Percentiles rank a stretch among this genome's conserved stretches.
phyloP scores from a whole-genome alignment of 2,329 filamentous ascomycete species.

The Fonsecaea nubica region DNA sequence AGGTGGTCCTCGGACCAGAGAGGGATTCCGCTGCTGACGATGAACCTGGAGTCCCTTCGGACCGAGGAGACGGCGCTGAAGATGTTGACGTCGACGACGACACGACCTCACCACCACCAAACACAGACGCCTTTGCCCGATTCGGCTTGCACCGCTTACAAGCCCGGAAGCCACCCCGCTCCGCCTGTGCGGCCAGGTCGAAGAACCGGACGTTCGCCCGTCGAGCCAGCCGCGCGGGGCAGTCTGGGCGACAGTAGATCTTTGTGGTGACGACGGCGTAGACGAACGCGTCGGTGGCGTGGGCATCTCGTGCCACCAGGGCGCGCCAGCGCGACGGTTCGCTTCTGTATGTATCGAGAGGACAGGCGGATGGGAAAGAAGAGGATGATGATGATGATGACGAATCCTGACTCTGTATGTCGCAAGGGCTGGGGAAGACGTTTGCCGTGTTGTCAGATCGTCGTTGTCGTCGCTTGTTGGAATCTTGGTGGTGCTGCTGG shows the following conservation, averaged over 20 bases:
- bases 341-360: conserved; percentile 10
- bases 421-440: too few relatives aligned
- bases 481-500: background rate
- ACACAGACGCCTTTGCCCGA: conserved; percentile 20
- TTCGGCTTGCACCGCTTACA: conserved; percentile 64
- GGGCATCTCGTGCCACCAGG: conserved; percentile 53
- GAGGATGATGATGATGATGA: too few relatives aligned
- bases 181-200: conserved; percentile 55
- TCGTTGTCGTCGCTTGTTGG: background rate
- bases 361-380: background rate
- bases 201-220: conserved; percentile 64
- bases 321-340: conserved; percentile 50
- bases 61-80: background rate
- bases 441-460: background rate
- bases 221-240: conserved; percentile 63
- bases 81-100: background rate
- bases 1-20: background rate
- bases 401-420: too few relatives aligned
- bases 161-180: conserved; percentile 58
- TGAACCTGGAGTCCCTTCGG: background rate
- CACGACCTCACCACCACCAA: background rate
- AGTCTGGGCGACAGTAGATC: conserved; percentile 64
- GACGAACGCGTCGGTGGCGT: conserved; percentile 56
- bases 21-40: background rate
- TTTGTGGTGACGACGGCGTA: conserved; percentile 64